These are phyloP conservation scores for Oryza glaberrima DNA, from an alignment of 176 grass and related monocot species.

Conservation along the genomic window DNA sequence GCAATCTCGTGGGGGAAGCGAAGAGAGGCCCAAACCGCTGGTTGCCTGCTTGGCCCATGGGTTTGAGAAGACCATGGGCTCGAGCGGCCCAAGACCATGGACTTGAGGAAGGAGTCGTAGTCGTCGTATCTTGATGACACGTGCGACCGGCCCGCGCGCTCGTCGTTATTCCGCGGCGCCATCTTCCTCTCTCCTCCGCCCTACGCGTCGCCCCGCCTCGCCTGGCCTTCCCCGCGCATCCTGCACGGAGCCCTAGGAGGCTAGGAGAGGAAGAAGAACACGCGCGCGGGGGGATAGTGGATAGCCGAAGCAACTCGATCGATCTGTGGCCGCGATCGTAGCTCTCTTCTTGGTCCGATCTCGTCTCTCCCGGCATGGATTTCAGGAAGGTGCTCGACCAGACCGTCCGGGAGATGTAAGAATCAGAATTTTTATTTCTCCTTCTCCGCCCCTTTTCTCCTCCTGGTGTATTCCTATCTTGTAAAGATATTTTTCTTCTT, in stretches of 20 bases:
- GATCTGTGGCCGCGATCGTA: neutral
- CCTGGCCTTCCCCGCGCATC: neutral
- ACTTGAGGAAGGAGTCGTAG: neutral
- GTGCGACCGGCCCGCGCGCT: conserved; percentile 5
- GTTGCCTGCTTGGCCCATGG: no score
- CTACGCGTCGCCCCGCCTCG: conserved; percentile 15
- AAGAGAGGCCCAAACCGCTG: no score
- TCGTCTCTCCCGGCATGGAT: conserved; percentile 59
- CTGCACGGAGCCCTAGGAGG: conserved; percentile 26
- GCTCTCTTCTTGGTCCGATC: conserved; percentile 8
- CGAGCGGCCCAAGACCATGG: neutral
- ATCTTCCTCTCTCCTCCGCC: conserved; percentile 7
- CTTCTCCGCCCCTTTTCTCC: neutral
- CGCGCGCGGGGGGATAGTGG: neutral
- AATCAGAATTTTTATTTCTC: neutral
- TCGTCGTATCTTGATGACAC: neutral
- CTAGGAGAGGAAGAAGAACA: conserved; percentile 1
- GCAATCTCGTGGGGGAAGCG: no score
- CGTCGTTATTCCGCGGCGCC: conserved; percentile 4
- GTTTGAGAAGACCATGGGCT: no score
- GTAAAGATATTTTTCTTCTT: neutral
- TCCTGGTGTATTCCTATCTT: neutral
- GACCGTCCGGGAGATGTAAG: conserved; percentile 83
- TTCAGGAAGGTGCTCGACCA: conserved; percentile 87
- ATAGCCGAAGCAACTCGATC: neutral